These are phyloP conservation scores for Epichloe scottii DNA, from an alignment of 2,329 filamentous ascomycete genomes.

Conservation along the genomic window DNA sequence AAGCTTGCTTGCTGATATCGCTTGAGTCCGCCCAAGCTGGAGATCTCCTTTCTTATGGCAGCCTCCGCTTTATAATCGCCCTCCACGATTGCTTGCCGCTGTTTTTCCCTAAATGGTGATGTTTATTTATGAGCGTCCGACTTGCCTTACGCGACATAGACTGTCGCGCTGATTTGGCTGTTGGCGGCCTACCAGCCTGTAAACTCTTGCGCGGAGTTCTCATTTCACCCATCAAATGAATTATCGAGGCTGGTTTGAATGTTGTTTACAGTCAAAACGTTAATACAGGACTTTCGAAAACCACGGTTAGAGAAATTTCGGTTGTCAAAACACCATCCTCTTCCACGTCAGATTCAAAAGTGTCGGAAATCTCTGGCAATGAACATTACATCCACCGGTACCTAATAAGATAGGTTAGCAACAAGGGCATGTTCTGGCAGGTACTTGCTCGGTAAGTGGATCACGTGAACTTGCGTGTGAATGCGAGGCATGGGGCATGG, in stretches of 20 bases:
- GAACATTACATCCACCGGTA: too few relatives aligned
- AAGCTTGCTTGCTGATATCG: constrained; percentile 56
- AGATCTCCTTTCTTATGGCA: constrained; percentile 39
- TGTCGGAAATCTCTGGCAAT: too few relatives aligned
- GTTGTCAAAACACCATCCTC: too few relatives aligned
- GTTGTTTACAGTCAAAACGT: not conserved
- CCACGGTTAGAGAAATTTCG: too few relatives aligned
- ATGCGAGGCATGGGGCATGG: not conserved
- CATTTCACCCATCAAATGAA: constrained; percentile 16
- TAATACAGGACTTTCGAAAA: too few relatives aligned
- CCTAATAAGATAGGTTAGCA: too few relatives aligned
- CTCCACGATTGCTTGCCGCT: constrained; percentile 38
- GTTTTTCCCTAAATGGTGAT: constrained; percentile 54
- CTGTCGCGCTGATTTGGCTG: constrained; percentile 31
- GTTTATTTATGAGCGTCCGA: constrained; percentile 50
- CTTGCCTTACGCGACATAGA: constrained; percentile 55
- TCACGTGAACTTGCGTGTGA: too few relatives aligned
- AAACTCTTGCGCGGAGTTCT: constrained; percentile 32
- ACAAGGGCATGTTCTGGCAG: too few relatives aligned
- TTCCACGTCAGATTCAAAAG: too few relatives aligned
- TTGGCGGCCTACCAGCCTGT: constrained; percentile 42
- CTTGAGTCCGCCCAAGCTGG: constrained; percentile 46
- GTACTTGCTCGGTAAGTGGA: too few relatives aligned
- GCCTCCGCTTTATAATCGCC: constrained; percentile 37
- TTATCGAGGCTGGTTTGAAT: not conserved